Conservation (phyloP, 2,329 filamentous ascomycete genomes). For the Diaporthe sp. region DNA sequence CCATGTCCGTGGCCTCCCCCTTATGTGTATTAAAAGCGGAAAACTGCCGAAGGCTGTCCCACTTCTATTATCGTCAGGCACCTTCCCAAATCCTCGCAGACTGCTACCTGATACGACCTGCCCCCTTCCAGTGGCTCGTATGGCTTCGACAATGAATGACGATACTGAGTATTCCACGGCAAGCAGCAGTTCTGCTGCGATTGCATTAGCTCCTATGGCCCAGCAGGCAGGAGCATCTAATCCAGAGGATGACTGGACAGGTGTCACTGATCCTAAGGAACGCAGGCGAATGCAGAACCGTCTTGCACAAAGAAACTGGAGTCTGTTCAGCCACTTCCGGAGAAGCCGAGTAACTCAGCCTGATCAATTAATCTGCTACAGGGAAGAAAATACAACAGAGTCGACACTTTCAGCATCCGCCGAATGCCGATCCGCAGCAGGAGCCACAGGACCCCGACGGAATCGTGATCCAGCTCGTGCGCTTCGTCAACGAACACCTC, state of each 20-base stretch:
- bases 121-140: not conserved
- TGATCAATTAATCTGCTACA: not conserved
- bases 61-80: not conserved
- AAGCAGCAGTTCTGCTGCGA: not conserved
- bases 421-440: not conserved
- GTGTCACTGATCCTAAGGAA: not conserved
- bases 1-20: not conserved
- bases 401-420: not conserved
- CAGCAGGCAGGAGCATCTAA: not conserved
- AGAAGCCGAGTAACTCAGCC: not conserved
- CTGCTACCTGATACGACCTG: not conserved
- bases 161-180: not conserved
- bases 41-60: not conserved
- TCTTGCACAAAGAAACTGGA: not conserved
- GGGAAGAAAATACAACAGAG: not conserved
- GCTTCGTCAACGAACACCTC: not conserved
- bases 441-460: not conserved
- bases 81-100: not conserved
- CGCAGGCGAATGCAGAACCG: not conserved
- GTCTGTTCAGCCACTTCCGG: not conserved
- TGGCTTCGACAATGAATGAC: not conserved
- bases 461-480: not conserved
- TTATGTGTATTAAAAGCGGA: not conserved
- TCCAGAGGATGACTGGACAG: not conserved
- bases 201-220: not conserved